Conservation (phyloP, 345 rosid genomes). For the Moringa oleifera region DNA sequence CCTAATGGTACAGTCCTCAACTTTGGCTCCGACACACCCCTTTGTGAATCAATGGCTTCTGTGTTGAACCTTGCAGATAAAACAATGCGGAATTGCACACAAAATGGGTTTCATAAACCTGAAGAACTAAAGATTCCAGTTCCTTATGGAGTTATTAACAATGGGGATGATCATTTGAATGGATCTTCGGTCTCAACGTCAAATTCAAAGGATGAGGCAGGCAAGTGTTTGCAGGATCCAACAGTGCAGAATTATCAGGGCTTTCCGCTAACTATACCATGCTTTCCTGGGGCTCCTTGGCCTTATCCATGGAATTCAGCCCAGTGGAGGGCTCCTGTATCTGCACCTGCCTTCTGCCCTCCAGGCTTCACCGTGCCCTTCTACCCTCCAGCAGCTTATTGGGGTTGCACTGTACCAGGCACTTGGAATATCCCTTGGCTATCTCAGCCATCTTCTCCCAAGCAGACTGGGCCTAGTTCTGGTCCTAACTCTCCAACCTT, state of each 20-base stretch:
- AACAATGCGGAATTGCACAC: constrained; percentile 30
- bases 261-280: constrained; percentile 41
- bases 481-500: constrained; percentile 74
- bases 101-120: constrained; percentile 48
- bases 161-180: constrained; percentile 20
- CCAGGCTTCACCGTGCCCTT: constrained; percentile 53
- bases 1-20: constrained; percentile 63
- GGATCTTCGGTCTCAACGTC: constrained; percentile 24
- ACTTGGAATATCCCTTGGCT: constrained; percentile 69
- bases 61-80: constrained; percentile 68
- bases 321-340: constrained; percentile 40
- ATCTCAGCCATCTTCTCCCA: constrained; percentile 64
- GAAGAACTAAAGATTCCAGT: constrained; percentile 36
- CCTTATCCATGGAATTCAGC: constrained; percentile 54
- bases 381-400: constrained; percentile 58
- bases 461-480: constrained; percentile 26
- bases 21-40: constrained; percentile 66
- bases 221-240: constrained; percentile 26
- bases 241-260: constrained; percentile 24
- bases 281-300: constrained; percentile 52
- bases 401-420: constrained; percentile 64
- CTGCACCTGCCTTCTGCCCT: constrained; percentile 45
- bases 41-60: constrained; percentile 84
- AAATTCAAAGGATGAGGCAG: constrained; percentile 25
- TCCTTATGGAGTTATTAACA: constrained; percentile 27